Percentiles rank a stretch among this genome's conserved stretches.
These are phyloP conservation scores for Cystobasidium tubakii DNA, from an alignment of 768 basidiomycete genomes.

Conservation along the genomic window DNA sequence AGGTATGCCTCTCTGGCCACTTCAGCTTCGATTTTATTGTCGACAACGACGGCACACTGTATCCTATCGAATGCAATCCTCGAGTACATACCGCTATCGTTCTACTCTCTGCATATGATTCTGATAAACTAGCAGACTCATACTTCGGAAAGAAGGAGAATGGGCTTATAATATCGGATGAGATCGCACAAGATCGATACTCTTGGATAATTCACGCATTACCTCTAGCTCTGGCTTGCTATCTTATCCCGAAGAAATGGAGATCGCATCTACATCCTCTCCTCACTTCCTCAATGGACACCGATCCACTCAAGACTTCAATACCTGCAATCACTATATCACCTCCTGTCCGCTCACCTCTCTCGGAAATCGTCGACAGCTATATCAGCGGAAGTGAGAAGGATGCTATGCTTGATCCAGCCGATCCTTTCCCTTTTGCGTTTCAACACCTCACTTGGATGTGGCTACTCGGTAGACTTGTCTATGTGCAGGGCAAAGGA, in stretches of 20 bases:
- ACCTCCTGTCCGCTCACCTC: conserved; percentile 34
- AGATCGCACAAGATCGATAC: background rate
- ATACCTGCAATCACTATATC: conserved; percentile 42
- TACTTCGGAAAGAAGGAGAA: conserved; percentile 32
- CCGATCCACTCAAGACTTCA: conserved; percentile 46
- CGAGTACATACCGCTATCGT: conserved; percentile 49
- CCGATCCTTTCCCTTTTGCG: conserved; percentile 49
- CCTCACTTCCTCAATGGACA: conserved; percentile 48
- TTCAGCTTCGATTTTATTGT: conserved; percentile 50
- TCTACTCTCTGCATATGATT: conserved; percentile 37
- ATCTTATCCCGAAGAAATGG: conserved; percentile 38
- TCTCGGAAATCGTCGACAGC: conserved; percentile 40
- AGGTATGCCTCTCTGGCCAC: conserved; percentile 46
- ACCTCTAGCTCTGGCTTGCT: conserved; percentile 42
- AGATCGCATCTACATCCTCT: conserved; percentile 40
- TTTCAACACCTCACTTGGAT: conserved; percentile 49
- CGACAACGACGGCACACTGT: conserved; percentile 47
- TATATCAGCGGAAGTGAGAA: conserved; percentile 39
- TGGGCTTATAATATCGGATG: conserved; percentile 4
- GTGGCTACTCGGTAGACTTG: conserved; percentile 39
- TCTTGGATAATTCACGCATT: conserved; percentile 42
- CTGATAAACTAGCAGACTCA: conserved; percentile 21
- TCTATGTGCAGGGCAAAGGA: conserved; percentile 26
- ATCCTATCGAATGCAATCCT: conserved; percentile 50
- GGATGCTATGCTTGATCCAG: conserved; percentile 48